A percentile compares a stretch with the other conserved stretches of the same genome.
These are phyloP conservation scores for Dionaea muscipula DNA, from an alignment of 179 eudicot genomes.

Conservation along the genomic window DNA sequence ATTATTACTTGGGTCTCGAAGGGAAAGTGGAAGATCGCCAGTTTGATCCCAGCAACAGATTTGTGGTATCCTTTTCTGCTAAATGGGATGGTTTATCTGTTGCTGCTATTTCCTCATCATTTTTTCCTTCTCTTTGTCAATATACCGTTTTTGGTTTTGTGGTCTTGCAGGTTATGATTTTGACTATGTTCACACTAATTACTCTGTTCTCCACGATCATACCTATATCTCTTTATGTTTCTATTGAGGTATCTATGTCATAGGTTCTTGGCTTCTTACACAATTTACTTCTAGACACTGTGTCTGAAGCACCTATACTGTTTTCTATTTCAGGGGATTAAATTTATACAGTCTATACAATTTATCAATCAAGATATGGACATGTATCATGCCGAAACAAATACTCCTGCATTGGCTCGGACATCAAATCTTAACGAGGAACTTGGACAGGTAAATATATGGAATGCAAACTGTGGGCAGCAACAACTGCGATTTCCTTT, in stretches of 20 bases:
- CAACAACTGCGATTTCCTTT: neutral
- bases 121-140: constrained; percentile 3
- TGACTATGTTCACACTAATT: constrained; percentile 86
- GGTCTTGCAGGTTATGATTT: constrained; percentile 50
- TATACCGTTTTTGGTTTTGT: neutral
- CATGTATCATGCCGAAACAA: constrained; percentile 82
- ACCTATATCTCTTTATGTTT: constrained; percentile 96
- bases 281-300: neutral
- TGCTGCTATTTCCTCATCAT: neutral
- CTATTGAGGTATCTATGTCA: constrained; percentile 65
- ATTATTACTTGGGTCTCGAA: constrained; percentile 58
- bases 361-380: constrained; percentile 86
- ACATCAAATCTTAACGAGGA: constrained; percentile 98
- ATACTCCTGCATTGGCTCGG: constrained; percentile 91
- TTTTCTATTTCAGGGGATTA: constrained; percentile 56
- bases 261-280: neutral
- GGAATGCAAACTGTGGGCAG: neutral
- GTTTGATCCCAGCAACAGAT: constrained; percentile 71
- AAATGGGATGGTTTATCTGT: neutral
- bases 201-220: constrained; percentile 94
- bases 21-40: constrained; percentile 36
- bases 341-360: constrained; percentile 80
- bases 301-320: neutral
- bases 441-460: constrained; percentile 81
- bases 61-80: constrained; percentile 48